A percentile compares a stretch with the other conserved stretches of the same genome.
These are phyloP conservation scores for Cordyceps fumosorosea DNA, from an alignment of 2,329 filamentous ascomycete genomes.

Conservation along the genomic window DNA sequence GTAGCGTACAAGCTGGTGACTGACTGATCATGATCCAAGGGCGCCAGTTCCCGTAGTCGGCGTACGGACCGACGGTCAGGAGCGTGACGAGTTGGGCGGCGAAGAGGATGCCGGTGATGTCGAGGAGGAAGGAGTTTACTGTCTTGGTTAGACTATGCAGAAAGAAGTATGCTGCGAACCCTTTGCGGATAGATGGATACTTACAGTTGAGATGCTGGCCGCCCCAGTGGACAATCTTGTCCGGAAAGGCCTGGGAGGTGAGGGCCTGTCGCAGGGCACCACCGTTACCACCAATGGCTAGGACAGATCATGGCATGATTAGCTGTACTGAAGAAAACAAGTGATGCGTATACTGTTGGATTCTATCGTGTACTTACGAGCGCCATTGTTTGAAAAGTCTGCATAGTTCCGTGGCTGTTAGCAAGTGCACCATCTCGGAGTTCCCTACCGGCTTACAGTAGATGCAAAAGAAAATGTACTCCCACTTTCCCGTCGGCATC, in stretches of 20 bases:
- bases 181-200: not conserved
- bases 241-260: constrained; percentile 7
- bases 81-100: constrained; percentile 18
- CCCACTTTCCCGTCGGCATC: constrained; percentile 16
- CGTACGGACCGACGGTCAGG: constrained; percentile 18
- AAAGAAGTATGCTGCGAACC: no score
- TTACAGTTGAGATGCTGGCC: constrained; percentile 7
- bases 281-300: constrained; percentile 15
- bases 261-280: constrained; percentile 15
- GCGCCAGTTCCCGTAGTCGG: constrained; percentile 20
- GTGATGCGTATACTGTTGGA: not conserved
- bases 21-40: constrained; percentile 20
- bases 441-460: constrained; percentile 7
- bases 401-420: not conserved
- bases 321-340: not conserved
- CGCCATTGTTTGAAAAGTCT: constrained; percentile 17
- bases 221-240: constrained; percentile 12
- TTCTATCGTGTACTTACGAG: constrained; percentile 8
- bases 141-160: not conserved
- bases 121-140: constrained; percentile 17
- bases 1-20: not conserved
- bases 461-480: constrained; percentile 16
- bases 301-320: not conserved
- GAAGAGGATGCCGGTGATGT: constrained; percentile 19
- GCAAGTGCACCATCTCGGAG: not conserved